Evolutionary conservation across 2,329 filamentous ascomycete species (phyloP), one percentile per base, ranked within the genome.

Genomic region (Fusarium globosum): DNA sequence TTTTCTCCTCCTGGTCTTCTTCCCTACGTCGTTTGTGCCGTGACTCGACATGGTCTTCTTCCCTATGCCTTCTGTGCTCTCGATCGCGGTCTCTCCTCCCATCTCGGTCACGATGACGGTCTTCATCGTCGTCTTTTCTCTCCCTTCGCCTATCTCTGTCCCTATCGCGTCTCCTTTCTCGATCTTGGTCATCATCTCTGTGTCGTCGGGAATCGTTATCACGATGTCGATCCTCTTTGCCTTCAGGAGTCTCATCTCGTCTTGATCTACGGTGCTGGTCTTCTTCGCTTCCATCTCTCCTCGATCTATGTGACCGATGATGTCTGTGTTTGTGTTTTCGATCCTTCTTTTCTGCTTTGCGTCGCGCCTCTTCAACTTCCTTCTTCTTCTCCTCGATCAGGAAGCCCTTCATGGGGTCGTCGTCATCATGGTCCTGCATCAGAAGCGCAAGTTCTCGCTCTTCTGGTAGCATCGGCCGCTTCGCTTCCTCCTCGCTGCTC

Each of bases 371-470:
- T 61, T 93, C 90, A 18, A 97, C 89, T 80, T 97, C 94, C 80
- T 94, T 94, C 82, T 93, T 95, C 88, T 98, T 98, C 83, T 97
- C 93, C 72, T 96, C 90, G 58, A 98, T 91, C 72, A 98, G 81
- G 77, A 94, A 98, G 42, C 90, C 91, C 83, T 97, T 98, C 96
- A 99, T 99, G 0, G 96, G 96, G 81, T 99, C 96, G 69, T 98
- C 96, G 30, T 98, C 95, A 74, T 98, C 96, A 73, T 97, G 93
- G 21, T 96, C 91, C 61, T 89, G 85, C 59, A 97, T 90, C 63
- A 98, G 81, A 49, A 90, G 88, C 57, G 90, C 90, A 56, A 98
- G 83, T 80, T 98, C 95, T 62, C 86, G 85, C 83, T 98, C 95
- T 79, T 98, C 95, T 69, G 90, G 92, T 16, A 97, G 82, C 85